Conservation (phyloP, 768 basidiomycete genomes). For the Tulasnella sp. region DNA sequence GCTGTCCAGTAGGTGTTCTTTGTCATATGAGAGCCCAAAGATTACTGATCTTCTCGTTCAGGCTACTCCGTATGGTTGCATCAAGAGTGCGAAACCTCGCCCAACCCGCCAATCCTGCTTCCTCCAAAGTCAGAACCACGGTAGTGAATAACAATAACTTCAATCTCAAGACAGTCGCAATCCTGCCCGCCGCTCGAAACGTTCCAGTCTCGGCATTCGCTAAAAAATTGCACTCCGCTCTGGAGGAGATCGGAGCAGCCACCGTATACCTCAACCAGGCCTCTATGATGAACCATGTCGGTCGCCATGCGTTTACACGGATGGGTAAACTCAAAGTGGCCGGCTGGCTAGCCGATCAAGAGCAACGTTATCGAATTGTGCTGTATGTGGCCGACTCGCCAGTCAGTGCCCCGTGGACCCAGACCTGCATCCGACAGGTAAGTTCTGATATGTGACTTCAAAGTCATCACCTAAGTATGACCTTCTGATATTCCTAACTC, state of each 20-base stretch:
- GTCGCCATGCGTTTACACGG: conserved; percentile 88
- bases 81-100: conserved; percentile 84
- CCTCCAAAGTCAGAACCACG: conserved; percentile 44
- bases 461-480: neutral
- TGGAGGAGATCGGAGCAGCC: conserved; percentile 90
- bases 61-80: conserved; percentile 83
- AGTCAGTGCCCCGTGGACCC: conserved; percentile 94
- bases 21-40: neutral
- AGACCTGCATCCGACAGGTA: conserved; percentile 94
- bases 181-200: conserved; percentile 80
- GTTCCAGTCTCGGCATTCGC: conserved; percentile 90
- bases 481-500: conserved; percentile 23
- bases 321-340: conserved; percentile 97
- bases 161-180: conserved; percentile 91
- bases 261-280: conserved; percentile 93
- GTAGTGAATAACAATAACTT: conserved; percentile 58
- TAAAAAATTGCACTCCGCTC: conserved; percentile 76
- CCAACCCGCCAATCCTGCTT: conserved; percentile 39
- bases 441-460: conserved; percentile 30
- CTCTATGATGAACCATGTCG: conserved; percentile 85
- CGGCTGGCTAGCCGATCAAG: conserved; percentile 92
- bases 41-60: conserved; percentile 35
- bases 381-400: conserved; percentile 96
- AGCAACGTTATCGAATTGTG: conserved; percentile 88
- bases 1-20: conserved; percentile 63